Evolutionary conservation across 2,329 filamentous ascomycete species (phyloP).

Genomic region (Aureobasidium sp.): DNA sequence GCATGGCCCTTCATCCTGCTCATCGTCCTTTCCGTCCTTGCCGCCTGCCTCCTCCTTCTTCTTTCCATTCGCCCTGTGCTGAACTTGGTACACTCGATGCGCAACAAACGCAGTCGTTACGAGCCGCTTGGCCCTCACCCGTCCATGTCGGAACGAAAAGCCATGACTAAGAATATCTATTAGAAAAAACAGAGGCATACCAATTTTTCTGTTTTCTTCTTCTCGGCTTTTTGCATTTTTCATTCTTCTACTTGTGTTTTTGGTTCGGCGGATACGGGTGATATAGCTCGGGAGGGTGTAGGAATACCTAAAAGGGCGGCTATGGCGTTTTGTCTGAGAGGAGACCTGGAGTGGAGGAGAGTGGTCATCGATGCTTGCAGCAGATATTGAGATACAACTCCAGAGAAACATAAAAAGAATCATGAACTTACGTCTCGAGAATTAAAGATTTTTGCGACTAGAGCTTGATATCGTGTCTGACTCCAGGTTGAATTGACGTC

Average conservation of each 20-base stretch:
- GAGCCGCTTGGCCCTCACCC: conserved; percentile 1
- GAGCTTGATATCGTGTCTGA: too few relatives aligned
- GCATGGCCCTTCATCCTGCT: background rate
- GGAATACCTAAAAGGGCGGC: background rate
- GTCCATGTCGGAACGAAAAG: background rate
- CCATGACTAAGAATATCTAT: background rate
- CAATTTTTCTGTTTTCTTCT: background rate
- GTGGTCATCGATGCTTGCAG: background rate
- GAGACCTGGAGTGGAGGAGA: background rate
- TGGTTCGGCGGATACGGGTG: background rate
- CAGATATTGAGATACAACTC: background rate
- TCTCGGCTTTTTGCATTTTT: background rate
- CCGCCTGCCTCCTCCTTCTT: background rate
- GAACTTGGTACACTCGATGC: background rate
- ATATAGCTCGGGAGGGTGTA: background rate
- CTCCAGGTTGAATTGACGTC: too few relatives aligned
- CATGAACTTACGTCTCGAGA: background rate
- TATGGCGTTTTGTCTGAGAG: background rate
- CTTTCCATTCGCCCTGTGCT: background rate
- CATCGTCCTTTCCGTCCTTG: background rate
- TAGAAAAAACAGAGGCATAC: background rate
- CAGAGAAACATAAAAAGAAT: background rate
- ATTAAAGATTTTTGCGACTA: background rate
- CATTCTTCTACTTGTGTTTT: background rate
- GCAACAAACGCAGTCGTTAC: background rate